Base-by-base conservation (phyloP, 345 rosid species). In the Populus davidiana region DNA sequence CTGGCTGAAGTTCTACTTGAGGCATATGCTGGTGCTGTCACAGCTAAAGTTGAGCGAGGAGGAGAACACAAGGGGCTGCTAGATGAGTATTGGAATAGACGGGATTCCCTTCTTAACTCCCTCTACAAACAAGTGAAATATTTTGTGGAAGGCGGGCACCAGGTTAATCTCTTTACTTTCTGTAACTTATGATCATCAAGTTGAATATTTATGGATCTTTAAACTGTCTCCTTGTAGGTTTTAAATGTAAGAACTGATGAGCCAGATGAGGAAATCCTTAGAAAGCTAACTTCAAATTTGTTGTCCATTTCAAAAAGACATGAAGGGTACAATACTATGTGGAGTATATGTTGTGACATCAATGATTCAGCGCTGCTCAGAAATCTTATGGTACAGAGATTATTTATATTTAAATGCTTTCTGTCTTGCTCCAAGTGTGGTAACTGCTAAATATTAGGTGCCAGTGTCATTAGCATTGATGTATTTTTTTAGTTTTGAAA, bases 311-410 rank as follows among this genome's bases (percentile, higher is more conserved):
- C 97, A 69, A 94, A 91, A 86, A 86, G 86, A 77, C 95, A 96
- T 82, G 97, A 88, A 73, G 92, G 90, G 74, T 92, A 96, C 79
- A 87, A 83, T 64, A 88, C 91, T 29, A 86, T 93, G 90, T 96
- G 97, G 98, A 85, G 72, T 82, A 86, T 96, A 80, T 93, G 96
- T 74, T 92, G 89, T 82, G 97, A 92, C 82, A 91, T 94, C 73
- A 88, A 91, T 76, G 98, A 96, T 86, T 83, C 91, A 27, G 84
- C 74, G 38, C 86, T 93, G 67, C 94, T 96, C n/a, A 88, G 79
- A 85, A 89, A 80, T 82, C 59, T 50, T 50, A 50, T 50, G 59
- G 59, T 18, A 17, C 21, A 2, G n/a, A 50, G 10, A 50, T 18
- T 50, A 50, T 50, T 50, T 50, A 17, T 50, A 50, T 50, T 50